phyloP scores from a whole-genome alignment of 2,329 filamentous ascomycete species.

The Xylariaceae sp. region DNA sequence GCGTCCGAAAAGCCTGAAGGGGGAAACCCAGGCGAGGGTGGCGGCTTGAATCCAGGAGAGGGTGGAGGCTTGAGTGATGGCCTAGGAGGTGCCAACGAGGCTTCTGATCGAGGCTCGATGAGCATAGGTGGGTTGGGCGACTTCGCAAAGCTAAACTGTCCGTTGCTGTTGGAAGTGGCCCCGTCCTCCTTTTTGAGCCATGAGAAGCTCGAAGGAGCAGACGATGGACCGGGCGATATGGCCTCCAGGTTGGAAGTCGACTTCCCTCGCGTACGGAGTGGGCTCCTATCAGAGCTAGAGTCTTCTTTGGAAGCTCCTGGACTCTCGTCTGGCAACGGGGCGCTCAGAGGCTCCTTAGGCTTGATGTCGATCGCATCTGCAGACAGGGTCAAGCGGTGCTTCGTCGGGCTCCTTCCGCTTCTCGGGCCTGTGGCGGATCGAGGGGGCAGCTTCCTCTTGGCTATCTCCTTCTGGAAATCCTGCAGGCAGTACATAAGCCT shows the following conservation, averaged over 20 bases:
- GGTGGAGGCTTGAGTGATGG: conserved; percentile 24
- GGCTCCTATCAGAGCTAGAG: conserved; percentile 35
- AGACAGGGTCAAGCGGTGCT: conserved; percentile 54
- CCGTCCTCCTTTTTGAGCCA: conserved; percentile 47
- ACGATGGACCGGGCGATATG: conserved; percentile 57
- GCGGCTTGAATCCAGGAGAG: conserved; percentile 31
- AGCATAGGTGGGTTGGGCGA: conserved; percentile 30
- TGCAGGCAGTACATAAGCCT: conserved; percentile 83
- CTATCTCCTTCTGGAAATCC: conserved; percentile 64
- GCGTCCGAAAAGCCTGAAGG: conserved; percentile 30
- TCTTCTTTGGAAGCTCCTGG: conserved; percentile 32
- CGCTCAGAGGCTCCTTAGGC: conserved; percentile 52
- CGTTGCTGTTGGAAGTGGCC: conserved; percentile 30
- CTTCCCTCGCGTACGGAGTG: conserved; percentile 41
- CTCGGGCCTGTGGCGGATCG: conserved; percentile 41
- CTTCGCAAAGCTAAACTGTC: conserved; percentile 32
- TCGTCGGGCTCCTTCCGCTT: conserved; percentile 47
- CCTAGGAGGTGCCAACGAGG: conserved; percentile 17
- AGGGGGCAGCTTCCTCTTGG: conserved; percentile 39
- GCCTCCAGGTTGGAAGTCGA: conserved; percentile 43
- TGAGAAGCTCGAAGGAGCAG: conserved; percentile 55
- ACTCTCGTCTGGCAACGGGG: conserved; percentile 50
- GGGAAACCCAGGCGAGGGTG: conserved; percentile 33
- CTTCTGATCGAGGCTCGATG: conserved; percentile 19
- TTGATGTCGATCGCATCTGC: conserved; percentile 48